Percentiles rank a stretch among this genome's conserved stretches.
These are phyloP conservation scores for Drechslera avenae DNA, from an alignment of 2,329 filamentous ascomycete species.

Conservation along the genomic window DNA sequence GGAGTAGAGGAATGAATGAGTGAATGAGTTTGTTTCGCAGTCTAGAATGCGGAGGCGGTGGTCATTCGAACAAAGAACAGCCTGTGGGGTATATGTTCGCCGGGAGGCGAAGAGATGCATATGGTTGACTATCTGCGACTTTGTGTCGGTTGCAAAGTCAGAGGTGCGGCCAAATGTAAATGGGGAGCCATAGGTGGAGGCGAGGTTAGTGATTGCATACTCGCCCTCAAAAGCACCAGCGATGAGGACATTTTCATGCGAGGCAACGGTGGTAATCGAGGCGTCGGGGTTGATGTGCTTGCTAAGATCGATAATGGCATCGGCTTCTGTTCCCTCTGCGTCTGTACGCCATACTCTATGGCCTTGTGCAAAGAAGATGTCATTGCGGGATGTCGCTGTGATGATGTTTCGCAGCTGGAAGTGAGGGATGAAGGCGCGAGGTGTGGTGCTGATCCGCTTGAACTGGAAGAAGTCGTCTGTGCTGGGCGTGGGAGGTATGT, in stretches of 20 bases:
- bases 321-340: conserved; percentile 50
- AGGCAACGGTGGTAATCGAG: conserved; percentile 60
- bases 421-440: conserved; percentile 59
- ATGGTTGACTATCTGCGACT: conserved; percentile 63
- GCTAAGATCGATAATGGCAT: conserved; percentile 57
- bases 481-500: conserved; percentile 38
- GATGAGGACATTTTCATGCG: conserved; percentile 56
- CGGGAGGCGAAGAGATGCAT: conserved; percentile 59
- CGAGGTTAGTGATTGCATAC: conserved; percentile 57
- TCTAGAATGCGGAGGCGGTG: conserved; percentile 60
- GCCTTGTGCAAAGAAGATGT: conserved; percentile 59
- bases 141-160: conserved; percentile 53
- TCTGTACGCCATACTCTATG: conserved; percentile 58
- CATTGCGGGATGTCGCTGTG: conserved; percentile 59
- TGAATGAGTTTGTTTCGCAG: conserved; percentile 62
- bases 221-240: conserved; percentile 64
- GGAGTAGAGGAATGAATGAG: conserved; percentile 60
- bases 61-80: conserved; percentile 65
- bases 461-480: conserved; percentile 56
- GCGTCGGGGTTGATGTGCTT: conserved; percentile 46
- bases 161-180: conserved; percentile 55
- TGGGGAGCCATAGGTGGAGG: conserved; percentile 42
- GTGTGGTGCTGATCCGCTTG: conserved; percentile 55
- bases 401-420: conserved; percentile 65
- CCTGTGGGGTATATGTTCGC: conserved; percentile 54